Base-by-base conservation (phyloP, 1,284 basidiomycete genomes). In the Rhodofomes roseus region DNA sequence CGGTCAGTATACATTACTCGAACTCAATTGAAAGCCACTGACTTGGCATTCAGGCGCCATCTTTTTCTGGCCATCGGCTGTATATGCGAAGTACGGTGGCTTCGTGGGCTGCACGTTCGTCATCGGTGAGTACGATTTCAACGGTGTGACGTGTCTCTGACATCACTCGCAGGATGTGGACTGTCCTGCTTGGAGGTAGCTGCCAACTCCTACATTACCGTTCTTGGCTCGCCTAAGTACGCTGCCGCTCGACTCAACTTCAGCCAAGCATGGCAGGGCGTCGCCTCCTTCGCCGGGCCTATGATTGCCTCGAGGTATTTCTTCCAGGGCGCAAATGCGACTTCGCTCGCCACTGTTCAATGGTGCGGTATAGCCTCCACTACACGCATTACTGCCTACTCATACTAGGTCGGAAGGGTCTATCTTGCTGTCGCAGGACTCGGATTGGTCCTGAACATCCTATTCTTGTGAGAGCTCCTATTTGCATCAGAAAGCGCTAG, bases 61-160 rank as follows among this genome's bases (percentile, higher is more conserved):
- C 63, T 85, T 90, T 70, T 92, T 90, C 78, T 92, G 90, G 90
- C 90, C 90, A 2, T 88, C 86, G 37, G 89, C 90, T 37, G 84
- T 81, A 66, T 90, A 79, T 66, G 72, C 75, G 56, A 79, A 76
- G 54, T 92, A 89, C 63, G 88, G 85, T 48, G 90, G 89, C 27
- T 92, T 92, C 69, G 87, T 92, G 54, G 83, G 83, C 48, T 85
- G 83, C 69, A 91, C 89, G 0, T 89, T 83, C 67, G 81, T 86
- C 52, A 87, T 86, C 57, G 83, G 84, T 82, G 61, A 63, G 74
- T 23, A 18, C 29, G 16, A 9, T 2, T 4, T 18, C 9, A 1
- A 16, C 12, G 29, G 0, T 46, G 44, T n/a, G n/a, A 18, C 7
- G 25, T 25, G 4, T 29, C 25, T 48, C 23, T 27, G 23, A 27